These are phyloP conservation scores for Macroventuria anomochaeta DNA, from an alignment of 2,329 filamentous ascomycete genomes.

Conservation along the genomic window DNA sequence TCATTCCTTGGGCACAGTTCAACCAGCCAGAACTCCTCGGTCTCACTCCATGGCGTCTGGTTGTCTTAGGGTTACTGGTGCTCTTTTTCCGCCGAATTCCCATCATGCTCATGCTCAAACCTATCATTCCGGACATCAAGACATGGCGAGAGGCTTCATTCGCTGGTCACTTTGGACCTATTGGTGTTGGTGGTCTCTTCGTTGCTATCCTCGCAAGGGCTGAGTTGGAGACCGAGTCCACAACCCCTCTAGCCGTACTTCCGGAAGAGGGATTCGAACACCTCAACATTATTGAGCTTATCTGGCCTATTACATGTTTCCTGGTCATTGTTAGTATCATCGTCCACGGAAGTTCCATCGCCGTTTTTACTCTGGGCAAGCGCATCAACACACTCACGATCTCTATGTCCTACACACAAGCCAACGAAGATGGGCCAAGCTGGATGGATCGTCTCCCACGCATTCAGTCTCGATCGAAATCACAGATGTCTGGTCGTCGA, in stretches of 20 bases:
- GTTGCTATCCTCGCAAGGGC: conserved; percentile 90
- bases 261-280: conserved; percentile 65
- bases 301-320: conserved; percentile 96
- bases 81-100: conserved; percentile 96
- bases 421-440: conserved; percentile 82
- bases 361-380: conserved; percentile 96
- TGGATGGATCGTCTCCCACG: conserved; percentile 95
- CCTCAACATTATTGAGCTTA: conserved; percentile 77
- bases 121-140: conserved; percentile 93
- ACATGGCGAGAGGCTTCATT: conserved; percentile 98
- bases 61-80: conserved; percentile 93
- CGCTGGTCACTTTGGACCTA: conserved; percentile 95
- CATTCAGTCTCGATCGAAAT: conserved; percentile 82
- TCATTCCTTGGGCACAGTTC: conserved; percentile 94
- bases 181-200: conserved; percentile 96
- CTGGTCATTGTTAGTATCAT: conserved; percentile 93
- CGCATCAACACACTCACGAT: conserved; percentile 96
- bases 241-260: conserved; percentile 73
- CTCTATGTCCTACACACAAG: conserved; percentile 94
- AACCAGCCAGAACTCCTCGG: conserved; percentile 74
- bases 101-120: conserved; percentile 90
- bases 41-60: conserved; percentile 83
- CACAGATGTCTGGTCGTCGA: conserved; percentile 73
- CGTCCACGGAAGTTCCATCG: conserved; percentile 96
- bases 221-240: conserved; percentile 79